A percentile compares a stretch with the other conserved stretches of the same genome.
Conservation (phyloP, 192 early-diverging fungal genomes). For the Gamsiella multidivaricata region DNA sequence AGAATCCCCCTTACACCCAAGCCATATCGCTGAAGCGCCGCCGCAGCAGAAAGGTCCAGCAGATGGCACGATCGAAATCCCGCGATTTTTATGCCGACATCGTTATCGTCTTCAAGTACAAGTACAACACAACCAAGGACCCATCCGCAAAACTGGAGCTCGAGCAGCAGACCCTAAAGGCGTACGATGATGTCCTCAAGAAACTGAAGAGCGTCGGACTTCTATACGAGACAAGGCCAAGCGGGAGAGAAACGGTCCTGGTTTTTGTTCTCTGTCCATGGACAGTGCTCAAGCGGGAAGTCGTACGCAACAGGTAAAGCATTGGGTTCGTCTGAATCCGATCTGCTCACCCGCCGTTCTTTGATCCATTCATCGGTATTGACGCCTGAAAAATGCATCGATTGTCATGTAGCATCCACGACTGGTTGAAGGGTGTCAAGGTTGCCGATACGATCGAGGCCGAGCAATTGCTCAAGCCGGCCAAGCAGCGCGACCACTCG, state of each 20-base stretch:
- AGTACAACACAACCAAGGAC: neutral
- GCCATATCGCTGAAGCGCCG: neutral
- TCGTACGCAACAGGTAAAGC: slow-evolving; percentile 56
- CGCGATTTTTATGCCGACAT: slow-evolving; percentile 48
- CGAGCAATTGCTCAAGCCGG: slow-evolving; percentile 12
- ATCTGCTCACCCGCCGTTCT: too few species aligned
- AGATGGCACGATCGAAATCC: neutral
- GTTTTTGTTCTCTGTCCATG: slow-evolving; percentile 75
- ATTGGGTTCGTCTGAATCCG: too few species aligned
- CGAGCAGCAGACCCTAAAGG: slow-evolving; percentile 45
- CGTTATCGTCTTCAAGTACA: slow-evolving; percentile 57
- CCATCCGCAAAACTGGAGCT: slow-evolving; percentile 11
- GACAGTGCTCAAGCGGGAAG: slow-evolving; percentile 59
- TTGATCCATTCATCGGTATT: too few species aligned
- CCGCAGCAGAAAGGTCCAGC: neutral
- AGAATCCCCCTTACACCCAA: neutral
- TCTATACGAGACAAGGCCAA: slow-evolving; percentile 68
- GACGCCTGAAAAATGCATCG: too few species aligned
- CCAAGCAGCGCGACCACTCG: slow-evolving; percentile 22
- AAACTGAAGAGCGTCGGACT: slow-evolving; percentile 71
- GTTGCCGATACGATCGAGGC: slow-evolving; percentile 50
- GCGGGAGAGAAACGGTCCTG: slow-evolving; percentile 63
- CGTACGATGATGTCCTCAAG: slow-evolving; percentile 63
- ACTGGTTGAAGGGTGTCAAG: slow-evolving; percentile 77
- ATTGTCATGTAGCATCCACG: slow-evolving; percentile 72